Percentiles rank a stretch among this genome's conserved stretches.
phyloP scores from a whole-genome alignment of 495 filamentous ascomycete species.

The Neurospora tetrasperma region DNA sequence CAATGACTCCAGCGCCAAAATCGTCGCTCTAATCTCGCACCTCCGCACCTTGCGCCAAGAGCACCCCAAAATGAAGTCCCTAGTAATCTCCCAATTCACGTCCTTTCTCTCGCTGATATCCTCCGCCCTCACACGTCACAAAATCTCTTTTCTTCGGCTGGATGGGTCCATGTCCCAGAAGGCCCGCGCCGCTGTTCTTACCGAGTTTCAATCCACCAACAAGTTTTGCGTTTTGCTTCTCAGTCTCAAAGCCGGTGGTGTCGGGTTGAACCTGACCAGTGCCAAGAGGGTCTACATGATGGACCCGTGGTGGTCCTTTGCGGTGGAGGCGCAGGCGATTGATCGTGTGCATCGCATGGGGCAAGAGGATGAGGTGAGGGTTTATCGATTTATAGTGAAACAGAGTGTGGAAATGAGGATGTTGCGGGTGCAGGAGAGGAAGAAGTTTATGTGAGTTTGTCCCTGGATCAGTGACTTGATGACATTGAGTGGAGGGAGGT shows the following conservation, averaged over 20 bases:
- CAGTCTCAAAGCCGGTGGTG: conserved; percentile 82
- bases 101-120: conserved; percentile 88
- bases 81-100: conserved; percentile 95
- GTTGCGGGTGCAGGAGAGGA: conserved; percentile 86
- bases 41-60: conserved; percentile 54
- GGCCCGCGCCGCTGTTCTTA: conserved; percentile 62
- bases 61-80: conserved; percentile 65
- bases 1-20: conserved; percentile 72
- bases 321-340: conserved; percentile 93
- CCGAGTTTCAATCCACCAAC: conserved; percentile 50
- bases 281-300: conserved; percentile 92
- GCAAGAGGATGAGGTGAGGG: conserved; percentile 74
- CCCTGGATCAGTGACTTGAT: neutral
- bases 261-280: conserved; percentile 83
- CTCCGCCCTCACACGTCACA: conserved; percentile 56
- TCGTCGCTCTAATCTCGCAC: conserved; percentile 64
- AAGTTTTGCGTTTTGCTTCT: conserved; percentile 60
- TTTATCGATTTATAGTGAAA: conserved; percentile 77
- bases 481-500: neutral
- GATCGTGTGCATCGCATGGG: conserved; percentile 99
- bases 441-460: conserved; percentile 76
- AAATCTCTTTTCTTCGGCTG: conserved; percentile 73
- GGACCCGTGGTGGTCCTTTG: conserved; percentile 99
- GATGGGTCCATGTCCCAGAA: conserved; percentile 89
- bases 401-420: conserved; percentile 92